These are phyloP conservation scores for Sistotremastrum suecicum DNA, from an alignment of 768 basidiomycete genomes.

Conservation along the genomic window DNA sequence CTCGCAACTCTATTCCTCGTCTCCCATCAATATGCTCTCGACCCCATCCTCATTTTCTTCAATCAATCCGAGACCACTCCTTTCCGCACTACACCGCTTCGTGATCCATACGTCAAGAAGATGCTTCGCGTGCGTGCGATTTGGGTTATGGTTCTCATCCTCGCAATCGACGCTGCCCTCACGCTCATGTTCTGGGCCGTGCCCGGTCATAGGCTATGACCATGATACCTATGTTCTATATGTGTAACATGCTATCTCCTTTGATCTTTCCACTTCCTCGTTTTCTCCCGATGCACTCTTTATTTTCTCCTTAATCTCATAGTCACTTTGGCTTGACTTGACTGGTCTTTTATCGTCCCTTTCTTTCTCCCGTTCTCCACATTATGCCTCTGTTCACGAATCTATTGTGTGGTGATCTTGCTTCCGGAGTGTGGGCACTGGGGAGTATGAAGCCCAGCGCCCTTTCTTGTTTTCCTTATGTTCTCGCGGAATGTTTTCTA, in stretches of 20 bases:
- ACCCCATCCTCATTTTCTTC: slow-evolving; percentile 88
- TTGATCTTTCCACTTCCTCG: background rate
- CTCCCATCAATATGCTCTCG: slow-evolving; percentile 94
- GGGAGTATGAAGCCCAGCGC: too few species aligned
- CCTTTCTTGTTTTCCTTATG: too few species aligned
- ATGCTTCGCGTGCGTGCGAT: slow-evolving; percentile 79
- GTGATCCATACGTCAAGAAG: slow-evolving; percentile 89
- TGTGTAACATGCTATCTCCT: background rate
- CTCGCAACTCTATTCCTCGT: slow-evolving; percentile 83
- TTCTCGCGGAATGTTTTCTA: too few species aligned
- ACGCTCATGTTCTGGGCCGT: slow-evolving; percentile 94
- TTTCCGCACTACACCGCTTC: slow-evolving; percentile 83
- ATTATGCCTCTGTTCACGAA: too few species aligned
- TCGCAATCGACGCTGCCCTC: slow-evolving; percentile 60
- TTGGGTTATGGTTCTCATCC: slow-evolving; percentile 77
- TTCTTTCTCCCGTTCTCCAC: too few species aligned
- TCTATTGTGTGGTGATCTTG: too few species aligned
- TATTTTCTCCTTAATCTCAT: too few species aligned
- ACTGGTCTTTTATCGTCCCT: too few species aligned
- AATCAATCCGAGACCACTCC: slow-evolving; percentile 93
- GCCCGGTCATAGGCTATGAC: slow-evolving; percentile 79
- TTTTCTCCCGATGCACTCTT: too few species aligned
- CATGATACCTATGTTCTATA: background rate
- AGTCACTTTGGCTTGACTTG: too few species aligned
- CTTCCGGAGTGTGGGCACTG: too few species aligned